Conservation (phyloP, 306 rosid species). For the Vicia faba region DNA sequence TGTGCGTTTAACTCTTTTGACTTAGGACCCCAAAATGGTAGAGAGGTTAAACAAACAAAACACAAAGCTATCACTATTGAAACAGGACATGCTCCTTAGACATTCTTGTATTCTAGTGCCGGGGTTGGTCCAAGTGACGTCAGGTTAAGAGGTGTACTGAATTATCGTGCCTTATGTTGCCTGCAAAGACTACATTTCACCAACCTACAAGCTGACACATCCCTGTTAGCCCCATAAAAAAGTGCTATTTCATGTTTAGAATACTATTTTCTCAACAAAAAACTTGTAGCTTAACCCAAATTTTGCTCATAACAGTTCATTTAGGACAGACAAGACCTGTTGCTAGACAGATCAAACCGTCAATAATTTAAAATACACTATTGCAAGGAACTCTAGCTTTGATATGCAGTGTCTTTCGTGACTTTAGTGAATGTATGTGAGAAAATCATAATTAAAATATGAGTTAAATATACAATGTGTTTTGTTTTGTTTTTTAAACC, state of each 20-base stretch:
- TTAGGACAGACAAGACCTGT: conserved; percentile 1
- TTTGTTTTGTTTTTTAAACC: too few species aligned
- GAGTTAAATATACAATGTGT: too few species aligned
- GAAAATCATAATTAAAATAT: too few species aligned
- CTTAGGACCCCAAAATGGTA: conserved; percentile 47
- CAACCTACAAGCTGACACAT: conserved; percentile 61
- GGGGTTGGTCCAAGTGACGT: conserved; percentile 27
- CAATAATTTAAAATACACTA: background rate
- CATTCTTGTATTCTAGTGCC: conserved; percentile 38
- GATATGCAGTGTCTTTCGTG: too few species aligned
- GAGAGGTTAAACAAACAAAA: conserved; percentile 36
- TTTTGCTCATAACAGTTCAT: background rate
- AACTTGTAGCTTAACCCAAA: background rate
- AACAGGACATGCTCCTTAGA: conserved; percentile 41
- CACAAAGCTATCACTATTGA: conserved; percentile 39
- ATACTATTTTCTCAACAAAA: background rate
- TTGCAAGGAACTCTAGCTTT: too few species aligned
- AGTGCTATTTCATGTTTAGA: background rate
- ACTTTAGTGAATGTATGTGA: too few species aligned
- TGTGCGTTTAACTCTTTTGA: conserved; percentile 71
- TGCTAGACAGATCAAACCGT: background rate
- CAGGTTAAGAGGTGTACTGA: conserved; percentile 38
- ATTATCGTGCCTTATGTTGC: conserved; percentile 53
- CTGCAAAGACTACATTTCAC: conserved; percentile 50
- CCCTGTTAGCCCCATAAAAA: conserved; percentile 35